phyloP scores from a whole-genome alignment of 495 filamentous ascomycete species.

The Geopyxis carbonaria region DNA sequence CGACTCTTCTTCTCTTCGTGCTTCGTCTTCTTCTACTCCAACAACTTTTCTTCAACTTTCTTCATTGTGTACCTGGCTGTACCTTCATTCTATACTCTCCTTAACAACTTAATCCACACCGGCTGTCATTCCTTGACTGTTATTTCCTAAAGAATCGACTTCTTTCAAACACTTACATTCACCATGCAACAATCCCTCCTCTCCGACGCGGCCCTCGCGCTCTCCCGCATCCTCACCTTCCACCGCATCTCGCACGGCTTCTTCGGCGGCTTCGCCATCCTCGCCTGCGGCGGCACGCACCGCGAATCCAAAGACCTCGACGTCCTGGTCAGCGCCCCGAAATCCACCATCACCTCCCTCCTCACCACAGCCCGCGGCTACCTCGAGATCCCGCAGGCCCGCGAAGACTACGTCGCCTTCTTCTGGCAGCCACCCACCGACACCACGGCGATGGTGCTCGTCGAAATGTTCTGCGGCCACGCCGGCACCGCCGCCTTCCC shows the following conservation, averaged over 20 bases:
- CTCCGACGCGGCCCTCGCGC: constrained; percentile 23
- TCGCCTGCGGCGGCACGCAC: constrained; percentile 13
- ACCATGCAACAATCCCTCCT: constrained; percentile 23
- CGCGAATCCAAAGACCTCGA: constrained; percentile 27
- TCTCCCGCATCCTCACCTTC: constrained; percentile 23
- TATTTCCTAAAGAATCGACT: too few relatives aligned
- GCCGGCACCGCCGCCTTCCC: constrained; percentile 12
- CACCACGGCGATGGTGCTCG: constrained; percentile 17
- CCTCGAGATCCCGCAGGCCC: constrained; percentile 24
- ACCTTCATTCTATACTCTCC: constrained; percentile 2
- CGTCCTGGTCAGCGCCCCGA: constrained; percentile 22
- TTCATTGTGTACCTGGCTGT: neutral
- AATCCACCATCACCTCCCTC: constrained; percentile 17
- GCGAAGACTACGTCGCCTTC: constrained; percentile 26
- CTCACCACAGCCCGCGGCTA: constrained; percentile 19
- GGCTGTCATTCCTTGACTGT: too few relatives aligned
- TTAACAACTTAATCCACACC: neutral
- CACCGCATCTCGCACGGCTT: constrained; percentile 25
- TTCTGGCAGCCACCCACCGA: constrained; percentile 19
- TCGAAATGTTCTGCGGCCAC: constrained; percentile 24
- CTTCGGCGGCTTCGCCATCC: constrained; percentile 27
- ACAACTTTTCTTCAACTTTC: too few relatives aligned
- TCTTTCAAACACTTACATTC: neutral
- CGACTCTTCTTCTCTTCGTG: too few relatives aligned
- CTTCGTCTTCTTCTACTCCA: neutral